phyloP scores from a whole-genome alignment of 192 early-diverging fungal genomes.

The Thamnidium elegans region DNA sequence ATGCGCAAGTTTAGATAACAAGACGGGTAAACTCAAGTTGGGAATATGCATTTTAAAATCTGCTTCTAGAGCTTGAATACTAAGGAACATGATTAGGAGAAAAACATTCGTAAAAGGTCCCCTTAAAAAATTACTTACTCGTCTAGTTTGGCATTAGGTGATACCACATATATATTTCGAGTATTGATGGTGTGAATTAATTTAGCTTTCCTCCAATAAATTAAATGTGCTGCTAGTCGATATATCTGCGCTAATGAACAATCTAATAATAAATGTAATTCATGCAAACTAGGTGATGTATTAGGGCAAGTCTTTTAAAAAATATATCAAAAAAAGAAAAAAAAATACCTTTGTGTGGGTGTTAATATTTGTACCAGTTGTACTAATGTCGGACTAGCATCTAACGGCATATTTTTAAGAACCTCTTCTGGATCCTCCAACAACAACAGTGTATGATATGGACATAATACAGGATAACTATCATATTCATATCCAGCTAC shows the following conservation, averaged over 20 bases:
- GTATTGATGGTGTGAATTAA: slow-evolving; percentile 80
- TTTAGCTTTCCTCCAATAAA: slow-evolving; percentile 91
- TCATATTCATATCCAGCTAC: slow-evolving; percentile 59
- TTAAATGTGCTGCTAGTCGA: slow-evolving; percentile 83
- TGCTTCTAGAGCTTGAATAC: slow-evolving; percentile 31
- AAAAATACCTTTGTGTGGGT: slow-evolving; percentile 66
- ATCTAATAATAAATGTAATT: slow-evolving; percentile 78
- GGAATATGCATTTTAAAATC: slow-evolving; percentile 62
- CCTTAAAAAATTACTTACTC: slow-evolving; percentile 36
- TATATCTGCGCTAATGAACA: slow-evolving; percentile 95
- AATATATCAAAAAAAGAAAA: neutral
- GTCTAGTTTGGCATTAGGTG: slow-evolving; percentile 59
- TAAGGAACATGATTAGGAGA: slow-evolving; percentile 14
- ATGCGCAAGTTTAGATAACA: slow-evolving; percentile 56
- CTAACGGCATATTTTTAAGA: slow-evolving; percentile 71
- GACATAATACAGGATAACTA: slow-evolving; percentile 72
- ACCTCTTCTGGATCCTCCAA: slow-evolving; percentile 82
- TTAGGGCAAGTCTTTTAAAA: too few species aligned
- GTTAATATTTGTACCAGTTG: slow-evolving; percentile 87
- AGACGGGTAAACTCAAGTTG: slow-evolving; percentile 49
- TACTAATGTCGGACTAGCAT: slow-evolving; percentile 82
- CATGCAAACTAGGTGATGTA: slow-evolving; percentile 56
- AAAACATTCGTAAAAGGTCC: neutral
- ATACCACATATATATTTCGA: slow-evolving; percentile 77
- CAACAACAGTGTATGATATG: slow-evolving; percentile 84